Percentiles rank a stretch among this genome's conserved stretches.
Conservation (phyloP, 176 grass and related monocot species). For the Musa troglodytarum region DNA sequence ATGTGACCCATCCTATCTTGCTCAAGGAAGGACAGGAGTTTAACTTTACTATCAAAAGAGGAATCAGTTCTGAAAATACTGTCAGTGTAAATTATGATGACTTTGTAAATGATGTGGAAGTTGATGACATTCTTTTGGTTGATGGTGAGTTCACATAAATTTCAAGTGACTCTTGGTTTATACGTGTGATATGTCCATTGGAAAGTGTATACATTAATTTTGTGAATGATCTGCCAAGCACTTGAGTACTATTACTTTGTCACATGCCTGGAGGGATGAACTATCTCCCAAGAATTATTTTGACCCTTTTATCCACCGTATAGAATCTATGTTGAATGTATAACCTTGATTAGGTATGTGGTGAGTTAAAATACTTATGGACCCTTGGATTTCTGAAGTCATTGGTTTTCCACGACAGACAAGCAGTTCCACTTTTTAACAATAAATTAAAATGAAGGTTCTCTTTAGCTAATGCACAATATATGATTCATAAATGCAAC, state of each 20-base stretch:
- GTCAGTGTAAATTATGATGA: constrained; percentile 96
- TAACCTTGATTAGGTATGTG: too few relatives aligned
- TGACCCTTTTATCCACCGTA: too few relatives aligned
- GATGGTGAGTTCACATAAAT: constrained; percentile 67
- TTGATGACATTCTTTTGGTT: constrained; percentile 76
- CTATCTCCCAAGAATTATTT: too few relatives aligned
- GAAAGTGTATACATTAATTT: not conserved
- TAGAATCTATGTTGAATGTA: not conserved
- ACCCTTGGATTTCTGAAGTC: not conserved
- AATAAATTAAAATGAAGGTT: not conserved
- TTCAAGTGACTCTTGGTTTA: not conserved
- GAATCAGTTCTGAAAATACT: constrained; percentile 64
- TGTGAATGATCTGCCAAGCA: not conserved
- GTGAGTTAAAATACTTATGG: too few relatives aligned
- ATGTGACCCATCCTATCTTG: constrained; percentile 78
- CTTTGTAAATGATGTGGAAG: constrained; percentile 97
- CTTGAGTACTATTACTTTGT: not conserved
- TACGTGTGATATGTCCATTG: not conserved
- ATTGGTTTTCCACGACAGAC: not conserved
- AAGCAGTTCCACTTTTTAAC: not conserved
- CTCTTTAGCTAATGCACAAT: not conserved
- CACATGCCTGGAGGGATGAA: not conserved
- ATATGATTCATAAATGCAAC: not conserved
- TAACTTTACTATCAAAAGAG: constrained; percentile 89
- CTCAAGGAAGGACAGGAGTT: constrained; percentile 80